Evolutionary conservation across 2,329 filamentous ascomycete species (phyloP).

Genomic region (Monilinia laxa): DNA sequence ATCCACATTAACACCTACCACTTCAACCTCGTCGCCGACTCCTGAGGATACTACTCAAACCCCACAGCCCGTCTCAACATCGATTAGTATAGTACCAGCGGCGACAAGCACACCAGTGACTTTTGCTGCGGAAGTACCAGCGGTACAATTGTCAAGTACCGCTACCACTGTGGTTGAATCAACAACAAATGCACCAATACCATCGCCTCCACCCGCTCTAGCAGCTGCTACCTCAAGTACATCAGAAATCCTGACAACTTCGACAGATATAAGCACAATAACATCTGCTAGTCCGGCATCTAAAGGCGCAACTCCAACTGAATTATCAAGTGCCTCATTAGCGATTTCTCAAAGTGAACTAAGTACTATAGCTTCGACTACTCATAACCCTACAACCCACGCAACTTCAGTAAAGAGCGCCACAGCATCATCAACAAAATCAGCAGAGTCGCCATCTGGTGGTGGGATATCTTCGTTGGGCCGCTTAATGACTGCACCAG

Average conservation of each 20-base stretch:
- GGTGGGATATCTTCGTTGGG: conserved; percentile 31
- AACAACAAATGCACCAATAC: background rate
- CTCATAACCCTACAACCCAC: conserved; percentile 6
- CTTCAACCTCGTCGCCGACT: background rate
- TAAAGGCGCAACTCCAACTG: conserved; percentile 34
- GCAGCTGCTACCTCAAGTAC: conserved; percentile 10
- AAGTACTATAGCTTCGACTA: conserved; percentile 26
- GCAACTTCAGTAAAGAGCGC: conserved; percentile 25
- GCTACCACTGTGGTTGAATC: background rate
- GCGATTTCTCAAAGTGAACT: conserved; percentile 35
- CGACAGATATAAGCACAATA: background rate
- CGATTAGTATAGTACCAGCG: conserved; percentile 50
- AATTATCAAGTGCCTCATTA: conserved; percentile 32
- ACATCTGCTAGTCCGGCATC: conserved; percentile 29
- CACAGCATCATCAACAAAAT: conserved; percentile 24
- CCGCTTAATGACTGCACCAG: conserved; percentile 28
- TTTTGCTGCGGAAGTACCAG: conserved; percentile 15
- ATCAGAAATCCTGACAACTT: conserved; percentile 5
- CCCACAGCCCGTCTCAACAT: conserved; percentile 25
- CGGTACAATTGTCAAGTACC: conserved; percentile 20
- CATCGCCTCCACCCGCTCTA: background rate
- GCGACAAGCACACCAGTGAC: conserved; percentile 25
- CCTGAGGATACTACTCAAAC: conserved; percentile 21
- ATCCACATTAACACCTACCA: conserved; percentile 20
- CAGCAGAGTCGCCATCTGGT: conserved; percentile 28